A percentile compares a stretch with the other conserved stretches of the same genome.
Evolutionary conservation across 768 basidiomycete genomes (phyloP).

Genomic region (Amanita brunnescens): DNA sequence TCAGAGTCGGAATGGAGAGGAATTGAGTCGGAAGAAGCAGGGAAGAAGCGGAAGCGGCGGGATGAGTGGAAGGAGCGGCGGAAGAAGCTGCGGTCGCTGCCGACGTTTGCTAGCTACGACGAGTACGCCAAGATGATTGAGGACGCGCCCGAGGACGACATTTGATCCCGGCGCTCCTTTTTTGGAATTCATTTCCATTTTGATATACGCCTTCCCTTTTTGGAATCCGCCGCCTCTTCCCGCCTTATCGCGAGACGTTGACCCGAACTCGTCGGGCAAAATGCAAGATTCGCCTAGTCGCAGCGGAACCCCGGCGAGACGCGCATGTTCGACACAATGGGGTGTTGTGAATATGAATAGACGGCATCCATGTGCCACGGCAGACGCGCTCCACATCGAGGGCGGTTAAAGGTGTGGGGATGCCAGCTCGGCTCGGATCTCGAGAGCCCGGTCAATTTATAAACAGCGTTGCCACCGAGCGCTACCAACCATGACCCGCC

Average conservation of each 20-base stretch:
- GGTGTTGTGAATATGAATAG: not conserved
- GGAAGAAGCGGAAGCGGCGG: conserved; percentile 39
- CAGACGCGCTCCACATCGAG: too few relatives aligned
- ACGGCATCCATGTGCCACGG: too few relatives aligned
- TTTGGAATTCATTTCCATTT: not conserved
- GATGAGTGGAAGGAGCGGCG: conserved; percentile 36
- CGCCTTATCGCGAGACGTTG: too few relatives aligned
- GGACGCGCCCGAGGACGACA: conserved; percentile 60
- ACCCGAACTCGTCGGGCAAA: too few relatives aligned
- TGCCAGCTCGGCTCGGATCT: conserved; percentile 23
- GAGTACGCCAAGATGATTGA: conserved; percentile 84
- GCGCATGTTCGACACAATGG: not conserved
- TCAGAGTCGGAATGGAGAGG: conserved; percentile 52
- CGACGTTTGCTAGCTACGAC: conserved; percentile 83
- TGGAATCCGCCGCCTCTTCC: not conserved
- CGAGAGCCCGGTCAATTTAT: conserved; percentile 3
- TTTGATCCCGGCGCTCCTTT: conserved; percentile 37
- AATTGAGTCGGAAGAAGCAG: conserved; percentile 22
- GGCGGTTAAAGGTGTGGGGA: too few relatives aligned
- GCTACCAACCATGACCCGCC: not conserved
- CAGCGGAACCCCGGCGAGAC: not conserved
- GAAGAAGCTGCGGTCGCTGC: conserved; percentile 62
- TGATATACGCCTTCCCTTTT: not conserved
- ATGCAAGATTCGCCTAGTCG: too few relatives aligned
- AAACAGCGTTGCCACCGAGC: not conserved